Evolutionary conservation across 108 stramenopile species (phyloP), one percentile per base, ranked within the genome.

Genomic region (Skeletonema potamos): DNA sequence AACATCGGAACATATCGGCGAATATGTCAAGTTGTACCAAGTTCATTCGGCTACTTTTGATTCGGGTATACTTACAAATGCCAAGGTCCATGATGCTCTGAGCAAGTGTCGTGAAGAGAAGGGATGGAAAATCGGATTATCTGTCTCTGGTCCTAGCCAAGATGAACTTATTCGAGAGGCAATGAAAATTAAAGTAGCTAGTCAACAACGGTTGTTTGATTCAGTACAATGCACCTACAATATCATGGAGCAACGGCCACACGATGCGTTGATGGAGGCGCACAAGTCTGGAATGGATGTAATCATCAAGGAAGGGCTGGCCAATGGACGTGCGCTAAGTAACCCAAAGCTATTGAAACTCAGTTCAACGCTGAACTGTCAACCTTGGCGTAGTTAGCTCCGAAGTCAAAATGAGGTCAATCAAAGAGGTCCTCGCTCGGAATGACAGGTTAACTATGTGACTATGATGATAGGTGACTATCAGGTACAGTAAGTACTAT

Each of bases 211-310:
- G 11, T 72, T 92, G 24, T 92, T 93, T 81, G 92, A 90, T 62
- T 89, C 89, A 1, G 88, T 93, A 9, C 92, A 93, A 82, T 89
- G 87, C 43, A 93, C 92, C 22, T 93, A 76, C 83, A 93, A 93
- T 65, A 48, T 87, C 18, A 41, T 90, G 41, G 92, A 93, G 46
- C 92, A 93, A 73, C 73, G 82, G 6, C 82, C 89, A 18, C 73
- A 59, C 7, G 32, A 43, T 8, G 76, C 79, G 36, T 68, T 93
- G 18, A 20, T 79, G 33, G 83, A 85, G 63, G 92, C 92, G 12
- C 76, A 81, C 30, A 44, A 81, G 30, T 58, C 66, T 0, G 92
- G 92, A 2, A 74, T 86, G 81, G 88, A 89, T 71, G 79, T 93
- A 43, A 89, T 93, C 43, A 82, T 93, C 70, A 93, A 93, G 68